Percentiles rank a stretch among this genome's conserved stretches.
These are phyloP conservation scores for Ensete ventricosum DNA, from an alignment of 176 grass and related monocot species.

Conservation along the genomic window DNA sequence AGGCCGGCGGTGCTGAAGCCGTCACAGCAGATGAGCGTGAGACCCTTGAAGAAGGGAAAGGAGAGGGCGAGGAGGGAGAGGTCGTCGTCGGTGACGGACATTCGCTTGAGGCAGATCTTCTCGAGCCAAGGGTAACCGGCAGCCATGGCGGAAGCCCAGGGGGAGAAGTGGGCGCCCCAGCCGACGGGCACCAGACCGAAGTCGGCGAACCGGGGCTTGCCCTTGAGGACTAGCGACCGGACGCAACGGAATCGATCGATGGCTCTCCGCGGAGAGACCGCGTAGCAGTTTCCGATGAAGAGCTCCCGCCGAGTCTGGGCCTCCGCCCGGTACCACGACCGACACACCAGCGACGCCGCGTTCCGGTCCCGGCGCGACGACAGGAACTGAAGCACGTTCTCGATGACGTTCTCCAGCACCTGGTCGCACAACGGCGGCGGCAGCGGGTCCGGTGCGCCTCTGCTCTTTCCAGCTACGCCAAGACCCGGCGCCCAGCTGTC, in stretches of 20 bases:
- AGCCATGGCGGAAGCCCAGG: constrained; percentile 34
- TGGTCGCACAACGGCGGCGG: constrained; percentile 25
- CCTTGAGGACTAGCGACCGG: constrained; percentile 51
- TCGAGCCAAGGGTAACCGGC: constrained; percentile 42
- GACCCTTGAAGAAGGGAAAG: constrained; percentile 42
- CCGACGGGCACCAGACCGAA: constrained; percentile 44
- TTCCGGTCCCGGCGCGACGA: constrained; percentile 35
- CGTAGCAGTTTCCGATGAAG: constrained; percentile 64
- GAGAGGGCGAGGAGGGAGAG: constrained; percentile 31
- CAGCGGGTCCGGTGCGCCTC: neutral
- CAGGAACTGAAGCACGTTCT: constrained; percentile 55
- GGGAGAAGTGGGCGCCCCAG: constrained; percentile 46
- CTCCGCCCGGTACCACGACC: constrained; percentile 48
- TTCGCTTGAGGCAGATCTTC: constrained; percentile 56
- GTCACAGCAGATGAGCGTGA: constrained; percentile 43
- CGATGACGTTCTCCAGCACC: constrained; percentile 55
- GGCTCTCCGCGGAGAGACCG: constrained; percentile 21
- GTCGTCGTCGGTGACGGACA: constrained; percentile 43
- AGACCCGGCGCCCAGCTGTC: constrained; percentile 21
- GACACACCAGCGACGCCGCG: constrained; percentile 45
- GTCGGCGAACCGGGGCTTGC: constrained; percentile 56
- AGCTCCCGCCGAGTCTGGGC: constrained; percentile 42
- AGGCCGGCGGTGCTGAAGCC: constrained; percentile 53
- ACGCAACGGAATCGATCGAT: constrained; percentile 28
- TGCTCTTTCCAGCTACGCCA: constrained; percentile 2